Conservation (phyloP, 352 stramenopile species). For the Phytophthora boehmeriae region DNA sequence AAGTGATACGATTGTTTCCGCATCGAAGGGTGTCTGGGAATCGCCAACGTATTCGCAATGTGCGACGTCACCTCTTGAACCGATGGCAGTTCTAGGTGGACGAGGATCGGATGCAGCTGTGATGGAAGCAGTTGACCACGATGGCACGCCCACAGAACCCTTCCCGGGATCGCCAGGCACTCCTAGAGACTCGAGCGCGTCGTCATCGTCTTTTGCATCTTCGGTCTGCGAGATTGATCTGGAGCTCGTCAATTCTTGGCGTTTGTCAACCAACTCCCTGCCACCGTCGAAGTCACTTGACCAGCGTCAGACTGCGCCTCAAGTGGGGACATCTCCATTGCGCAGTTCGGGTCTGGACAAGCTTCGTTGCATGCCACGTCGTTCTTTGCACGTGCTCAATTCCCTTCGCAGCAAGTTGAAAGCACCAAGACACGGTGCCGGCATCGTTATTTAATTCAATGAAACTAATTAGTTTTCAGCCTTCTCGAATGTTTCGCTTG, state of each 20-base stretch:
- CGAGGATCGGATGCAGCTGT: constrained; percentile 5
- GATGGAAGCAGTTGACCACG: constrained; percentile 22
- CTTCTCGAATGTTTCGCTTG: neutral
- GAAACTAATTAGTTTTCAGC: constrained; percentile 1
- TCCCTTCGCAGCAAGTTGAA: constrained; percentile 27
- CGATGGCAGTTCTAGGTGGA: constrained; percentile 21
- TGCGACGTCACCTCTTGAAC: constrained; percentile 27
- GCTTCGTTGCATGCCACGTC: constrained; percentile 27
- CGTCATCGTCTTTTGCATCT: constrained; percentile 16
- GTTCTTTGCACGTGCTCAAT: constrained; percentile 22
- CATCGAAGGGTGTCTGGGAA: constrained; percentile 19
- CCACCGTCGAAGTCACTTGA: constrained; percentile 1
- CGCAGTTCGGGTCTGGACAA: constrained; percentile 12
- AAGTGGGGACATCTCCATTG: neutral
- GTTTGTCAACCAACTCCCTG: constrained; percentile 9
- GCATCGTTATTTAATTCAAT: constrained; percentile 32
- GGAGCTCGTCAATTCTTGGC: constrained; percentile 26
- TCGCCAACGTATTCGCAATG: constrained; percentile 27
- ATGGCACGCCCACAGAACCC: constrained; percentile 36
- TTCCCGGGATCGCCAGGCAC: constrained; percentile 33
- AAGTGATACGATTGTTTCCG: neutral
- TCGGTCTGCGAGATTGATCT: constrained; percentile 31
- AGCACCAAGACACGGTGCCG: constrained; percentile 12
- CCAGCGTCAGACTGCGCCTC: constrained; percentile 10
- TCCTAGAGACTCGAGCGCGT: constrained; percentile 14